Evolutionary conservation across 139 green algal genomes (phyloP), one percentile per base, ranked within the genome.

Genomic region (Pseudopediastrum boryanum): DNA sequence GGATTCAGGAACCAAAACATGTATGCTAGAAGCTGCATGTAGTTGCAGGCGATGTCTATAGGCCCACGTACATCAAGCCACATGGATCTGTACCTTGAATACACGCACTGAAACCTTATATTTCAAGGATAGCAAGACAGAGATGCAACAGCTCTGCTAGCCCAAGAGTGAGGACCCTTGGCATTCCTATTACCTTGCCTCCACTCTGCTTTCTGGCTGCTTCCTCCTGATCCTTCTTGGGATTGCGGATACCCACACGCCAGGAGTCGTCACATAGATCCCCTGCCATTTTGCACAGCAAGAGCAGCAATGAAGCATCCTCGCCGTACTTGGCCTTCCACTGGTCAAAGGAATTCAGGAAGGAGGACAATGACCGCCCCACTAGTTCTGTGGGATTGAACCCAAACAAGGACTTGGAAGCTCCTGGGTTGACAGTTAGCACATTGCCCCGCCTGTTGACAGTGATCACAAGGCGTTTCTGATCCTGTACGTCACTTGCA

Each of bases 271-370:
- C 54, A n/a, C n/a, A n/a, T n/a, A n/a, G n/a, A n/a, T n/a, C n/a
- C n/a, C n/a, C n/a, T n/a, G n/a, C n/a, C n/a, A n/a, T n/a, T n/a
- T n/a, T 31, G 51, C 69, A 35, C 31, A 77, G 69, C 48, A 58
- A 41, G 10, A 50, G 25, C 29, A 80, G 43, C 59, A 80, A 44
- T 29, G 25, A 43, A 19, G 67, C 73, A 4, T 80, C 73, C 5
- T 72, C 59, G 29, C 73, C 73, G 38, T 54, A 72, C 58, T 72
- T 61, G 10, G 13, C 33, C 6, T 33, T 19, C 73, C 61, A 71
- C 35, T 80, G 38, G 7, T 6, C 27, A 27, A 80, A 80, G 29
- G 71, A 4, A 44, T 80, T 80, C 31, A 80, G 19, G 16, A 80
- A 80, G 2, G 59, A 36, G 4, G 58, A 46, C 59, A 80, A 23